Evolutionary conservation across 106 monocot genomes (phyloP), one percentile per base, ranked within the genome.

Genomic region (Allium sativum): DNA sequence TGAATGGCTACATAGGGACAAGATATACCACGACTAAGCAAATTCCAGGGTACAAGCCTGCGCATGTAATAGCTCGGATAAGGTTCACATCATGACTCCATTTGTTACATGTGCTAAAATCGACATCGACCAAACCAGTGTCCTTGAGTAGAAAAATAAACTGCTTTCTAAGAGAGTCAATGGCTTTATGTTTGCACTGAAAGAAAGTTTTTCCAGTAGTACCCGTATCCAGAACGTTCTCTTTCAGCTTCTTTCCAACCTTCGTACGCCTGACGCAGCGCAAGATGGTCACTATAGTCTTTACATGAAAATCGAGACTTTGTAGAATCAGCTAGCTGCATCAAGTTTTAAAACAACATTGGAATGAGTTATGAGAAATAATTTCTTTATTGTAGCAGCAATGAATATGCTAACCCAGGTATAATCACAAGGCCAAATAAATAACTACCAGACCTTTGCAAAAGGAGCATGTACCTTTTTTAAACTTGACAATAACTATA

Each of bases 271-370:
- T 91, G 87, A 7, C 91, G 85, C 59, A 98, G 84, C 55, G 96
- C 91, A 90, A 98, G 91, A 66, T 98, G 96, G 67, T 98, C 96
- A 68, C 96, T 98, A 61, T 98, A 98, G 71, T 98, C 96, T 71
- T 98, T 98, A 10, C 91, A 77, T 62, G 96, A 88, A 59, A 98
- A 98, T 75, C 92, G 84, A 67, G 91, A 85, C 71, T 98, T 98
- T 70, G 96, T 91, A 56, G 91, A 84, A 41, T 91, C 96, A 52
- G 96, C 96, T 63, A 98, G 71, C 96, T 98, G 59, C n/a, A n/a
- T n/a, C n/a, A n/a, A n/a, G n/a, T n/a, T n/a, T 31, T 13, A 57
- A 40, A 40, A 57, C n/a, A n/a, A n/a, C n/a, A n/a, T n/a, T n/a
- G n/a, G n/a, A n/a, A n/a, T n/a, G n/a, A n/a, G n/a, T n/a, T n/a